A percentile compares a stretch with the other conserved stretches of the same genome.
Conservation (phyloP, 2,329 filamentous ascomycete species). For the Elsinoe arachidis region DNA sequence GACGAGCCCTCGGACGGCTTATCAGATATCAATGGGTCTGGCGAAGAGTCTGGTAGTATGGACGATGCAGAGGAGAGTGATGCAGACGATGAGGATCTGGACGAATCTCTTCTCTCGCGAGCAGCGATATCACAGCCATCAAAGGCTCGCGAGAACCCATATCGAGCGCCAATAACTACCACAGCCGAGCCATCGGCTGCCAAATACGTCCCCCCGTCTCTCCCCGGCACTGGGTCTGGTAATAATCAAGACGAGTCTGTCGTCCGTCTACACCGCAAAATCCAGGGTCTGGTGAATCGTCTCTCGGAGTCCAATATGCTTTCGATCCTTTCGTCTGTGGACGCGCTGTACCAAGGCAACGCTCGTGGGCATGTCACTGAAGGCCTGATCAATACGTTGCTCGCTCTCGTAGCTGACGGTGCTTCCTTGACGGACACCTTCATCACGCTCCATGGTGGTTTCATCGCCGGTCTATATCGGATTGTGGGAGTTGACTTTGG, state of each 20-base stretch:
- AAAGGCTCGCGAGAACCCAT: constrained; percentile 69
- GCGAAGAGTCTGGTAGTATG: constrained; percentile 23
- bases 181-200: constrained; percentile 30
- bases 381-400: constrained; percentile 65
- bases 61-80: constrained; percentile 24
- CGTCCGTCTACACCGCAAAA: constrained; percentile 63
- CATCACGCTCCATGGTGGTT: constrained; percentile 81
- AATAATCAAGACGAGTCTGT: constrained; percentile 59
- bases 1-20: constrained; percentile 12
- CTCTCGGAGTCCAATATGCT: constrained; percentile 85
- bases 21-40: constrained; percentile 16
- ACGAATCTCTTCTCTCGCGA: constrained; percentile 26
- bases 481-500: constrained; percentile 82
- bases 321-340: constrained; percentile 72
- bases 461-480: constrained; percentile 80
- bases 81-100: constrained; percentile 31
- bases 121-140: constrained; percentile 27
- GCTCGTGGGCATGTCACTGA: constrained; percentile 84
- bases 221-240: constrained; percentile 49
- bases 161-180: constrained; percentile 58
- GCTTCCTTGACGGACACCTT: constrained; percentile 79
- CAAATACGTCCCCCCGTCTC: constrained; percentile 86
- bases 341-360: constrained; percentile 73
- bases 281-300: constrained; percentile 85
- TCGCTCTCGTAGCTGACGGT: constrained; percentile 70